Base-by-base conservation (phyloP, 768 basidiomycete genomes). In the Tylopilus sp. region DNA sequence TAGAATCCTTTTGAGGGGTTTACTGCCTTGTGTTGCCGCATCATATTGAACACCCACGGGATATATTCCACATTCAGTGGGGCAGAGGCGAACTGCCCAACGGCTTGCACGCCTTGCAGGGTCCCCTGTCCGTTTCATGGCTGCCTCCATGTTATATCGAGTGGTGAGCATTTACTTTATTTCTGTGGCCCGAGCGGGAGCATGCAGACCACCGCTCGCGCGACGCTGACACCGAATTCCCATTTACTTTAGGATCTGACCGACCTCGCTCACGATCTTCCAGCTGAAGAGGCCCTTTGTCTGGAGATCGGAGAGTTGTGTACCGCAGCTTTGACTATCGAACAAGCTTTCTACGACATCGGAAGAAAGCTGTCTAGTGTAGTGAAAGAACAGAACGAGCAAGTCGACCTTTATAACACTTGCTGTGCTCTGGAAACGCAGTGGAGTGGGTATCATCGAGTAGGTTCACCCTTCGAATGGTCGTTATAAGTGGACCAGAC, bases 251-350 rank as follows among this genome's bases (percentile, higher is more conserved):
- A 31, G 23, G 42, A 36, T 40, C 13, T 35, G 41, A 43, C 51
- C 13, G 17, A 43, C 3, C 39, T 41, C 13, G 28, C 46, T 21
- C 53, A 18, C 25, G 44, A 51, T 20, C 51, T 59, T 22, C 46
- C 53, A 5, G 40, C 46, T 2, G 57, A 62, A 43, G 47, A 61
- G 21, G 40, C 40, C 1, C 53, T 62, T 31, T 51, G 15, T 31
- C 38, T 47, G 6, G 60, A 61, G n/a, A 61, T 61, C 25, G 57
- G 59, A 13, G 40, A 18, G 18, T 17, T 61, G 23, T 61, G 53
- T 28, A 30, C 11, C 4, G 60, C 57, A 7, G 49, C 60, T 2
- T 57, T 61, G 17, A 9, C 30, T n/a, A 61, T 61, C 23, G 60
- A 61, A 20, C 17, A 51, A 6, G 48, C 60, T 1, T 61, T 61